phyloP scores from a whole-genome alignment of 1,139 yeast genomes.

The Suzukiozyma palmioleophila region DNA sequence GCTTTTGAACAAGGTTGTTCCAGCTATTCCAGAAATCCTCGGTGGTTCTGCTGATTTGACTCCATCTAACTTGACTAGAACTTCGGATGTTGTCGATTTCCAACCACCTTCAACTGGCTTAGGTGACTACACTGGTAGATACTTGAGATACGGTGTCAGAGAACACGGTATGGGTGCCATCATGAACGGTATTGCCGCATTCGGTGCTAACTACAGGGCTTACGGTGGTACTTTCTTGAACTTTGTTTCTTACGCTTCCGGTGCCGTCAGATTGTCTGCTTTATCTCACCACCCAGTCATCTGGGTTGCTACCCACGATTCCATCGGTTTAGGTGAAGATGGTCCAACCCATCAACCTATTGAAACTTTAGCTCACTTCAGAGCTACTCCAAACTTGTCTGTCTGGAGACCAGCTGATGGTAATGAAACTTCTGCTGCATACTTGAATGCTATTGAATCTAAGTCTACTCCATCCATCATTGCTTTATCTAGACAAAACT shows the following conservation, averaged over 20 bases:
- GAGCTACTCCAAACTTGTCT: constrained; percentile 91
- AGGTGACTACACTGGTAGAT: constrained; percentile 90
- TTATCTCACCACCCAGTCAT: constrained; percentile 89
- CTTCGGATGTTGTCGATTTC: constrained; percentile 83
- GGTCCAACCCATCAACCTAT: constrained; percentile 99
- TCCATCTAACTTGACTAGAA: constrained; percentile 94
- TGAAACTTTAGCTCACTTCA: constrained; percentile 96
- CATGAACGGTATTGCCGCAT: constrained; percentile 96
- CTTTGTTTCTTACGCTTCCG: constrained; percentile 96
- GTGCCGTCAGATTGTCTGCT: constrained; percentile 95
- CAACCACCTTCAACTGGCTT: constrained; percentile 80
- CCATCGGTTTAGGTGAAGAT: constrained; percentile 98
- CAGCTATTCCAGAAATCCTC: constrained; percentile 76
- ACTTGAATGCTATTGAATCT: constrained; percentile 70
- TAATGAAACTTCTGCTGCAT: constrained; percentile 97
- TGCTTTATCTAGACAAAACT: constrained; percentile 95
- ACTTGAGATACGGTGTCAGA: constrained; percentile 97
- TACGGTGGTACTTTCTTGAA: constrained; percentile 98
- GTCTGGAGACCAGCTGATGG: constrained; percentile 99
- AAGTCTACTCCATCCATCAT: constrained; percentile 79
- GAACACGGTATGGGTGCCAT: constrained; percentile 99
- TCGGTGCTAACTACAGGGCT: constrained; percentile 87
- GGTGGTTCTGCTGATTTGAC: constrained; percentile 99
- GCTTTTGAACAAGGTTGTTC: constrained; percentile 62
- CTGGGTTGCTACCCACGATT: constrained; percentile 99